Base-by-base conservation (phyloP, 108 stramenopile species). In the Ochromonas danica region DNA sequence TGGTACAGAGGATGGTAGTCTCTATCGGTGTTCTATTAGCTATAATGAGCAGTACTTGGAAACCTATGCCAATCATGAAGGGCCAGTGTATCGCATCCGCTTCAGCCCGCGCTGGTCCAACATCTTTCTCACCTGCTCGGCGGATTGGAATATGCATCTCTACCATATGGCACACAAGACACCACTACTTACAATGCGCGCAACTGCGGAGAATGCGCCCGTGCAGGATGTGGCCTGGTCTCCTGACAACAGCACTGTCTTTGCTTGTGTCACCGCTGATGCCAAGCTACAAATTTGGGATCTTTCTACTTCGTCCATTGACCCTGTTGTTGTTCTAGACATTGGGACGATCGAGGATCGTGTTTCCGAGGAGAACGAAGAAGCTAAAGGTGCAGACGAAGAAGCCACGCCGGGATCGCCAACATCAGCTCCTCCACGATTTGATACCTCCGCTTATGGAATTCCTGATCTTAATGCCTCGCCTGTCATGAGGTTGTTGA, bases 1-100 rank as follows among this genome's bases (percentile, higher is more conserved):
- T 1, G 89, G 86, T 28, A 87, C 87, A 0, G 89, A 90, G 81
- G 89, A 89, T 70, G 89, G 89, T 27, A 31, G 61, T 43, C 70
- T 90, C 62, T 87, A 90, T 78, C 71, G 80, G 57, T 90, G 89
- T 78, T 82, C 81, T 43, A 71, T 71, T 17, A 82, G 83, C 81
- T 90, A 90, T 85, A 86, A 81, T 72, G 89, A 89, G 78, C 85
- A 86, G 79, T 88, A 87, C 79, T 84, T 90, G 61, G 87, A 88
- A 81, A 82, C 87, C 0, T 87, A 83, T 57, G 27, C 30, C 42
- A 85, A 78, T 0, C 89, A 90, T 86, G 63, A 40, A 25, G 89
- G 88, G 3, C 89, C 89, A n/a, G 85, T 88, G 45, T 89, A 89
- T 85, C 81, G 81, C 43, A 35, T 90, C 39, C 83, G 81, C 0